Evolutionary conservation across 140 eudicot species (phyloP).

Genomic region (Senecio squalidus): DNA sequence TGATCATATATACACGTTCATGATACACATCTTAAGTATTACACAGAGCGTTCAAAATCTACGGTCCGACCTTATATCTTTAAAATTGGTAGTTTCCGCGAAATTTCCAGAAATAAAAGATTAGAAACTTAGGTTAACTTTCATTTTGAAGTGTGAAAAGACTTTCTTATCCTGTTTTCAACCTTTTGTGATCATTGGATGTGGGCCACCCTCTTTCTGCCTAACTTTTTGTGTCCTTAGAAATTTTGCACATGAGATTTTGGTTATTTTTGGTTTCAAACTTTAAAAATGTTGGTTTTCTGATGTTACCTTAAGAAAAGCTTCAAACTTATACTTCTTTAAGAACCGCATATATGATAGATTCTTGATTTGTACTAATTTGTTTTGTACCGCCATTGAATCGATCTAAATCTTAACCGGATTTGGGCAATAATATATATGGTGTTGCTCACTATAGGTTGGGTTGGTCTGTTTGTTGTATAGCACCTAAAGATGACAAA

Average conservation of each 20-base stretch:
- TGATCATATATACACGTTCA: too few species aligned
- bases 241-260: constrained; percentile 26
- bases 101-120: too few species aligned
- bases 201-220: constrained; percentile 15
- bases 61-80: too few species aligned
- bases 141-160: neutral
- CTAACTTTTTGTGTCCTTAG: constrained; percentile 25
- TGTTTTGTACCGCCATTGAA: constrained; percentile 15
- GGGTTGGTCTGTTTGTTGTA: constrained; percentile 5
- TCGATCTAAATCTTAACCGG: constrained; percentile 11
- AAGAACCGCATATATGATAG: constrained; percentile 14
- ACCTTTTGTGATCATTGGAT: constrained; percentile 15
- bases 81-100: too few species aligned
- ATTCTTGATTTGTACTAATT: constrained; percentile 11
- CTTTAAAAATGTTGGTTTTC: constrained; percentile 4
- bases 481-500: neutral
- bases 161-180: neutral
- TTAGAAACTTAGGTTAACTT: neutral
- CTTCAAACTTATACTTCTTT: constrained; percentile 18
- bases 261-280: constrained; percentile 25
- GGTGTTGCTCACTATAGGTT: neutral
- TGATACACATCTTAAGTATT: too few species aligned
- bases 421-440: constrained; percentile 2
- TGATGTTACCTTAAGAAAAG: constrained; percentile 20
- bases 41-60: too few species aligned